A percentile compares a stretch with the other conserved stretches of the same genome.
Conservation (phyloP, 108 stramenopile genomes). For the Pseudonitzschia multistriata region DNA sequence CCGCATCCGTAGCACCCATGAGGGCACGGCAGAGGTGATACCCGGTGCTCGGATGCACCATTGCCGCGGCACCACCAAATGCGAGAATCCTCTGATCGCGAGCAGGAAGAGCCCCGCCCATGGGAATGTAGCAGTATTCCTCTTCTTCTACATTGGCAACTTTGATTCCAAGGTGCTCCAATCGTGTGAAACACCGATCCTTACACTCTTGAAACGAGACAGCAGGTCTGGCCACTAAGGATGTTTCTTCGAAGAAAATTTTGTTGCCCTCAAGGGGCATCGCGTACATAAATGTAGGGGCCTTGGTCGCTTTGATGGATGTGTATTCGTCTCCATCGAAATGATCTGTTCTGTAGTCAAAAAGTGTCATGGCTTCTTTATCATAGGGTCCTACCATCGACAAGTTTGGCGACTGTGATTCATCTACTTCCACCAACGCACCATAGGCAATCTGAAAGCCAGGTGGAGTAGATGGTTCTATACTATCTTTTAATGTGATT, state of each 20-base stretch:
- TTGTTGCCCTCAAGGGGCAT: slow-evolving; percentile 88
- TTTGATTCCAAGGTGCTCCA: slow-evolving; percentile 84
- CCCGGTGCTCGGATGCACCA: slow-evolving; percentile 95
- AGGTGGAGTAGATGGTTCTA: slow-evolving; percentile 46
- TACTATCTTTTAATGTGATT: slow-evolving; percentile 76
- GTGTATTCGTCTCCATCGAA: slow-evolving; percentile 45
- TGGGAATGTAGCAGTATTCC: slow-evolving; percentile 95
- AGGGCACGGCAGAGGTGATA: slow-evolving; percentile 80
- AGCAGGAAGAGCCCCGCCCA: slow-evolving; percentile 91
- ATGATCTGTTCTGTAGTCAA: slow-evolving; percentile 96
- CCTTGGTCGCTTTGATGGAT: slow-evolving; percentile 41
- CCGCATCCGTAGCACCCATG: slow-evolving; percentile 73
- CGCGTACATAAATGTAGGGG: slow-evolving; percentile 96
- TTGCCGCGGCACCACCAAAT: slow-evolving; percentile 87
- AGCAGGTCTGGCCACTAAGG: slow-evolving; percentile 90
- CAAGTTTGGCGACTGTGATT: slow-evolving; percentile 44
- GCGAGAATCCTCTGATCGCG: slow-evolving; percentile 87
- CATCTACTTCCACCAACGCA: slow-evolving; percentile 70
- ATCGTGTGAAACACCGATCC: slow-evolving; percentile 73
- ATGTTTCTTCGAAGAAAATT: slow-evolving; percentile 93
- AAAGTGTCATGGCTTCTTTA: slow-evolving; percentile 93
- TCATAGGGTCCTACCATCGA: slow-evolving; percentile 82
- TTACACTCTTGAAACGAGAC: slow-evolving; percentile 91
- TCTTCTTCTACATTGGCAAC: slow-evolving; percentile 85
- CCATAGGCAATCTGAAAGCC: slow-evolving; percentile 98